These are phyloP conservation scores for Xylaria sp. DNA, from an alignment of 2,329 filamentous ascomycete species.

Conservation along the genomic window DNA sequence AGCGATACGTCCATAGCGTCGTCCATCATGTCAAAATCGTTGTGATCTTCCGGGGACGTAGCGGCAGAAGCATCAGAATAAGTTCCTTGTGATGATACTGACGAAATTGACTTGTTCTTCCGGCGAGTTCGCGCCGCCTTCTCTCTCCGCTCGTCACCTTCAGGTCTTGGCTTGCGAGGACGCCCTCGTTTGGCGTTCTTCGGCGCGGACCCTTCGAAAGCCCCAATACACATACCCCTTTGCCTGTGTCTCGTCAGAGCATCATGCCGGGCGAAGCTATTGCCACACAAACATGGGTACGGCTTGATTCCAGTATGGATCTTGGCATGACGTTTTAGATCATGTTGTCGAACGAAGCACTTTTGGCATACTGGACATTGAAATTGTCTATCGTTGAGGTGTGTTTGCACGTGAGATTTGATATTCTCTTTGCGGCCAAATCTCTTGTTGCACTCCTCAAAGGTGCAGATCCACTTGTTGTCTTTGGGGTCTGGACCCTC, in stretches of 20 bases:
- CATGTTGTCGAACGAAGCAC: conserved; percentile 96
- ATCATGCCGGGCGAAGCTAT: conserved; percentile 94
- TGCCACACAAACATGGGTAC: conserved; percentile 93
- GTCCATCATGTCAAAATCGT: conserved; percentile 59
- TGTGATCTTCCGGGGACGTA: conserved; percentile 60
- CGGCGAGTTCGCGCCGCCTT: conserved; percentile 67
- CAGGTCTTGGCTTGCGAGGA: conserved; percentile 70
- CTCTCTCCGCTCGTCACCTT: conserved; percentile 65
- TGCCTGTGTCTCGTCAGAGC: conserved; percentile 94
- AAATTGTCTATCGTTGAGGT: conserved; percentile 95
- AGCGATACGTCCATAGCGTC: conserved; percentile 61
- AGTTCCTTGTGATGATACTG: conserved; percentile 63
- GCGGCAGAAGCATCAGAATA: conserved; percentile 67
- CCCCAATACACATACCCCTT: conserved; percentile 95
- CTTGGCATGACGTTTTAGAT: conserved; percentile 96
- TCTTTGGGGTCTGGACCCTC: conserved; percentile 76
- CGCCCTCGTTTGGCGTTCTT: conserved; percentile 72
- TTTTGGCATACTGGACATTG: conserved; percentile 93
- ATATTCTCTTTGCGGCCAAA: conserved; percentile 99
- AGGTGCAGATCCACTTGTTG: conserved; percentile 83
- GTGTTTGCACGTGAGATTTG: conserved; percentile 97
- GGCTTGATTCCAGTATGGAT: conserved; percentile 97
- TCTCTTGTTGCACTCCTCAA: conserved; percentile 81
- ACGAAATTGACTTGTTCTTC: conserved; percentile 66
- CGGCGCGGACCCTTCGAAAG: conserved; percentile 80